Percentiles rank a stretch among this genome's conserved stretches.
Evolutionary conservation across 1,284 basidiomycete genomes (phyloP).

Genomic region (Rhodotorula sp.): DNA sequence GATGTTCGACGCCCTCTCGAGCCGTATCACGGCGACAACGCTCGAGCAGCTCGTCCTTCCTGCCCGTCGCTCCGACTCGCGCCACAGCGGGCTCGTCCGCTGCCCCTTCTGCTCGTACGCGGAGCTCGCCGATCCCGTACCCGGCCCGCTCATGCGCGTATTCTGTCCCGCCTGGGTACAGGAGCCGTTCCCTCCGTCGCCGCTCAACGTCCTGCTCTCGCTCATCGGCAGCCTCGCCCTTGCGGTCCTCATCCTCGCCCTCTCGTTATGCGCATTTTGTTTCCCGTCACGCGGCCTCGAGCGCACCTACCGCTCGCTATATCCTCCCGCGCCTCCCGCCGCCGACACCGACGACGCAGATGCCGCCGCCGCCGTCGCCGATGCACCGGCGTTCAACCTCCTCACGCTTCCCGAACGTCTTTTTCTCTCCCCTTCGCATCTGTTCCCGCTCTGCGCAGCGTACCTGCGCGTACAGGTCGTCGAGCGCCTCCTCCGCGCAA

Average conservation of each 20-base stretch:
- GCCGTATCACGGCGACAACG: not conserved
- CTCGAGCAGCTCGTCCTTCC: not conserved
- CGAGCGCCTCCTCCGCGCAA: not conserved
- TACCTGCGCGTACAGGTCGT: not conserved
- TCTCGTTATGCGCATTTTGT: not conserved
- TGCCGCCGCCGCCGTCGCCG: not conserved
- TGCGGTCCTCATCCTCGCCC: not conserved
- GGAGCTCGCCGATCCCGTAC: constrained; percentile 1
- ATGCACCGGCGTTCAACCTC: not conserved
- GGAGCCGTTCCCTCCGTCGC: constrained; percentile 2
- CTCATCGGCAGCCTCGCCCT: not conserved
- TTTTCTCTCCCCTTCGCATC: constrained; percentile 17
- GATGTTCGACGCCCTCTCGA: not conserved
- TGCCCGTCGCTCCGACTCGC: not conserved
- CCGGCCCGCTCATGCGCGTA: not conserved
- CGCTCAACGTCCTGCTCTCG: not conserved
- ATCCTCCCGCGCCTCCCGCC: not conserved
- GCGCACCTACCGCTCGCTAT: not conserved
- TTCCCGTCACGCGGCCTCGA: not conserved
- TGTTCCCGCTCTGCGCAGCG: not conserved
- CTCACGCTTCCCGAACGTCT: constrained; percentile 7
- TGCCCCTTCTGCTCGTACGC: constrained; percentile 34
- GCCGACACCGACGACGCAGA: not conserved
- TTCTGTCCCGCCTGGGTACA: constrained; percentile 10
- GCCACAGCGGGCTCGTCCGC: not conserved